Conservation (phyloP, 257 asterid genomes). For the Coffea canephora region DNA sequence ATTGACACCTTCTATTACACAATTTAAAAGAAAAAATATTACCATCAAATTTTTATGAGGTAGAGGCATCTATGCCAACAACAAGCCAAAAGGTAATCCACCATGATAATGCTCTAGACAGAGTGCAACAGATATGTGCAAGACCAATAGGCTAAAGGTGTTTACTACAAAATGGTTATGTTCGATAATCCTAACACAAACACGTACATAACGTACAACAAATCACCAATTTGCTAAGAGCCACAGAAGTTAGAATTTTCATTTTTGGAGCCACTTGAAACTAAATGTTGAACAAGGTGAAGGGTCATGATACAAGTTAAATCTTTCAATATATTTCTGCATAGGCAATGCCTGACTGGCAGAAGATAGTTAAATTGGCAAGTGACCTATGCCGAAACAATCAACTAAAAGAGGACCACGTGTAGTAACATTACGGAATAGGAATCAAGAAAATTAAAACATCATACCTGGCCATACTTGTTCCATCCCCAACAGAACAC, state of each 20-base stretch:
- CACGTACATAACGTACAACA: neutral
- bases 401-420: neutral
- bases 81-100: neutral
- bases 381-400: neutral
- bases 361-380: neutral
- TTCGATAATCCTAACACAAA: neutral
- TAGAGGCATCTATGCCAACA: neutral
- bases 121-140: neutral
- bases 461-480: conserved; percentile 95
- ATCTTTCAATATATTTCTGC: neutral
- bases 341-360: neutral
- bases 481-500: conserved; percentile 99
- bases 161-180: too few species aligned
- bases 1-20: neutral
- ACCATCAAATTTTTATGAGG: neutral
- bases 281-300: neutral
- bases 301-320: too few species aligned
- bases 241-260: neutral
- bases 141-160: neutral
- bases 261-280: neutral
- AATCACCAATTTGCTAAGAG: neutral
- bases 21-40: neutral
- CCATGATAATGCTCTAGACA: neutral
- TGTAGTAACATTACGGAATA: neutral
- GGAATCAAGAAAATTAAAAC: conserved; percentile 4